A percentile compares a stretch with the other conserved stretches of the same genome.
phyloP scores from a whole-genome alignment of 306 rosid species.

The Trichosanthes cucumerina region DNA sequence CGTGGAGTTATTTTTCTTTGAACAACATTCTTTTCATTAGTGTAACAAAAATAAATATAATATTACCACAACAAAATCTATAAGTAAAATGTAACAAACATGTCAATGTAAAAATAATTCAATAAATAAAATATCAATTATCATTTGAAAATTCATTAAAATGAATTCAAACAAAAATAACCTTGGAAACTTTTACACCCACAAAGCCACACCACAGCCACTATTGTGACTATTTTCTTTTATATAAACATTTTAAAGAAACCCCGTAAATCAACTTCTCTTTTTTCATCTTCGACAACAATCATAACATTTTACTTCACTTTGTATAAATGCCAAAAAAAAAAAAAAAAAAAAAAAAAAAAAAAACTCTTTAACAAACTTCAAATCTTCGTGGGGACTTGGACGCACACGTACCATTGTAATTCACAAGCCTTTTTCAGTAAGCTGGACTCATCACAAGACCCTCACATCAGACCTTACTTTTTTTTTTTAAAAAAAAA shows the following conservation, averaged over 20 bases:
- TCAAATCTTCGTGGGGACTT: constrained; percentile 13
- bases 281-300: neutral
- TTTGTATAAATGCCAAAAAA: constrained; percentile 10
- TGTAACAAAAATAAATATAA: no score
- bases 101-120: no score
- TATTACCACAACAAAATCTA: no score
- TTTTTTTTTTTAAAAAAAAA: neutral
- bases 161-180: neutral
- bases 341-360: neutral
- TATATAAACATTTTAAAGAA: no score
- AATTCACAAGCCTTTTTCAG: constrained; percentile 10
- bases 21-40: no score
- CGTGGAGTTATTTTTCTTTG: no score
- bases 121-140: no score
- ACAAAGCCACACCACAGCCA: neutral
- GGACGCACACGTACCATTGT: constrained; percentile 44
- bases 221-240: neutral
- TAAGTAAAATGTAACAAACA: no score
- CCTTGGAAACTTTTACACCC: neutral
- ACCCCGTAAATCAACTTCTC: no score
- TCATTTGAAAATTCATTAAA: neutral
- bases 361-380: neutral
- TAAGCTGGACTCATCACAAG: constrained; percentile 42
- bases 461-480: constrained; percentile 7
- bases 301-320: neutral